Base-by-base conservation (phyloP, 2,329 filamentous ascomycete species). In the Penicillium brasilianum region DNA sequence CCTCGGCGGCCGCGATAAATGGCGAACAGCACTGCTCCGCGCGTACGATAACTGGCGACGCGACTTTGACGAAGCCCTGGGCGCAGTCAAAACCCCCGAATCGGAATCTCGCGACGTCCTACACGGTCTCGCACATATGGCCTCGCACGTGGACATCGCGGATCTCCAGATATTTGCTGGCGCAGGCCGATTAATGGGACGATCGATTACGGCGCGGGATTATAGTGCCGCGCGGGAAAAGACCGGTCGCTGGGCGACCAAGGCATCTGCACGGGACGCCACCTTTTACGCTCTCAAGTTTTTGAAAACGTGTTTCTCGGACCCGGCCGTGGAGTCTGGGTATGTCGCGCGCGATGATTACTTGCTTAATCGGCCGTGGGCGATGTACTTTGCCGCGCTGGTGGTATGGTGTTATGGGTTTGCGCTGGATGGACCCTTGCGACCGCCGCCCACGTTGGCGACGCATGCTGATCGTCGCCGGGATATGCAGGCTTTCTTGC, bases 371-470 rank as follows among this genome's bases (percentile, higher is more conserved):
- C 85, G 95, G 16, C 92, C 94, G 0, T 99, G 95, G 94, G 93
- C 97, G 11, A 82, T 98, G 55, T 99, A 97, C 77, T 96, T 97
- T 73, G 92, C 95, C 0, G 88, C 89, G 0, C 83, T 99, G 14
- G 92, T 97, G 22, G 91, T 98, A 0, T 99, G 95, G 95, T 92
- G 88, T 62, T 99, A 98, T 71, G 94, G 93, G 2, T 97, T 88
- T 73, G 93, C 94, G 0, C 81, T 96, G 20, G 95, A 98, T 68
- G 95, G 95, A 0, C 86, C 92, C 0, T 86, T 91, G 59, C 80
- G 77, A 13, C 74, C 74, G 2, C 69, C 78, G 57, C 54, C 83
- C 78, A 68, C 78, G 80, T 86, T 90, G 58, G 77, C 75, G 39
- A 88, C 82, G 0, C 83, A 83, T 52, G 84, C 87, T 14, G 89